Conservation (phyloP, 169 alveolate genomes). For the Plasmodium inui region DNA sequence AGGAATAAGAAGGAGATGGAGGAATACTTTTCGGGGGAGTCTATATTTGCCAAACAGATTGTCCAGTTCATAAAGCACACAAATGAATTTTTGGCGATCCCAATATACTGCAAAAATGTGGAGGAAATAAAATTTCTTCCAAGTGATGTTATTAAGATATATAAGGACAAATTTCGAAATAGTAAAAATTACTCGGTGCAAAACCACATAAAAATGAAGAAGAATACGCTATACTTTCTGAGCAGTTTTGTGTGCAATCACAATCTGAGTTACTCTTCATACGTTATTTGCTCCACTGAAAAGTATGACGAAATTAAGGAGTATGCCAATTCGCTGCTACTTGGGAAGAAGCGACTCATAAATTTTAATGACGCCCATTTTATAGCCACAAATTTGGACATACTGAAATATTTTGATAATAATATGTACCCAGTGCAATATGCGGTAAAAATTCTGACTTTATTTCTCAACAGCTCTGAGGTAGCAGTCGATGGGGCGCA, state of each 20-base stretch:
- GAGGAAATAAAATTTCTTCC: constrained; percentile 29
- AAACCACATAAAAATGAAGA: constrained; percentile 71
- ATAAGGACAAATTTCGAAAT: constrained; percentile 23
- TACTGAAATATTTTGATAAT: constrained; percentile 62
- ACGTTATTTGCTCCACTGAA: constrained; percentile 47
- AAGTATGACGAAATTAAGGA: constrained; percentile 60
- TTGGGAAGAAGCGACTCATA: constrained; percentile 31
- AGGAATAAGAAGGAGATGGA: constrained; percentile 30
- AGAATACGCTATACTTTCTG: constrained; percentile 45
- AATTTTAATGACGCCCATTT: constrained; percentile 33
- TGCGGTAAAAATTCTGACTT: constrained; percentile 7
- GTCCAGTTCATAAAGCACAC: constrained; percentile 4
- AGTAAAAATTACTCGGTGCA: constrained; percentile 19
- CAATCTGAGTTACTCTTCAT: constrained; percentile 38
- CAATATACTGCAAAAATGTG: constrained; percentile 38
- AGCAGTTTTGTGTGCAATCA: constrained; percentile 23
- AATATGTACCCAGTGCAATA: constrained; percentile 26
- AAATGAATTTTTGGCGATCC: constrained; percentile 58
- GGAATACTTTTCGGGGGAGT: background rate
- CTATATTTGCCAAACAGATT: constrained; percentile 3
- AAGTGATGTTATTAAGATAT: constrained; percentile 1
- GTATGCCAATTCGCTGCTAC: constrained; percentile 36
- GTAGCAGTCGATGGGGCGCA: background rate
- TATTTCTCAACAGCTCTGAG: constrained; percentile 22
- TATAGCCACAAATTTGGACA: constrained; percentile 19